Evolutionary conservation across 2,329 filamentous ascomycete species (phyloP), one percentile per base, ranked within the genome.

Genomic region (Sporothrix protearum): DNA sequence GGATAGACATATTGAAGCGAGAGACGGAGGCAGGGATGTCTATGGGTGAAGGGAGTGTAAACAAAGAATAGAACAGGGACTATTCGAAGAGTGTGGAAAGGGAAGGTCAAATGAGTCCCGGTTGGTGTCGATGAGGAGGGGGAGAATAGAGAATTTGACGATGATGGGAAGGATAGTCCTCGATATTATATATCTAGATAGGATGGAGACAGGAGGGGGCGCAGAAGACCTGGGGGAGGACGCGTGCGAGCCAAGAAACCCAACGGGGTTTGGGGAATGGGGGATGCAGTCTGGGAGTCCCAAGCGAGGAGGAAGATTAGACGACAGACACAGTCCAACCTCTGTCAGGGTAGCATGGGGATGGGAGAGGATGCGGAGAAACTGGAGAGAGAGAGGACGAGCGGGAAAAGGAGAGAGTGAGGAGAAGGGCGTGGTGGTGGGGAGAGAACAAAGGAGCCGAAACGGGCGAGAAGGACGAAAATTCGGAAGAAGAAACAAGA

Each of bases 1-100:
- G 81, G 74, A 88, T 77, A 19, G 76, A 77, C 79, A 80, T 80
- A 25, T 16, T 49, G 49, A 8, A 9, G 33, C 25, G 39, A 36
- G 16, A 42, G 45, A 66, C n/a, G n/a, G n/a, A n/a, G n/a, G n/a
- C n/a, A n/a, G n/a, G 28, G 36, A n/a, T 45, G 51, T 57, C 45
- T 33, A 55, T 30, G 28, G 16, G 42, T 47, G 42, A 19, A 19
- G 42, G 36, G 47, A 45, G 47, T 22, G 25, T 28, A 25, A 28
- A 28, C n/a, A 28, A 53, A 53, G 6, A n/a, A 12, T 22, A 53
- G 3, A 53, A 53, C 7, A 53, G 49, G n/a, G 10, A 22, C 9
- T 25, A 22, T 16, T n/a, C n/a, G n/a, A n/a, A 36, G 42, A 19
- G 42, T 61, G 19, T 22, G 1, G 8, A n/a, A 6, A 6, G 8